Evolutionary conservation across 768 basidiomycete genomes (phyloP), one percentile per base, ranked within the genome.

Genomic region (Kwoniella mangroviensis): DNA sequence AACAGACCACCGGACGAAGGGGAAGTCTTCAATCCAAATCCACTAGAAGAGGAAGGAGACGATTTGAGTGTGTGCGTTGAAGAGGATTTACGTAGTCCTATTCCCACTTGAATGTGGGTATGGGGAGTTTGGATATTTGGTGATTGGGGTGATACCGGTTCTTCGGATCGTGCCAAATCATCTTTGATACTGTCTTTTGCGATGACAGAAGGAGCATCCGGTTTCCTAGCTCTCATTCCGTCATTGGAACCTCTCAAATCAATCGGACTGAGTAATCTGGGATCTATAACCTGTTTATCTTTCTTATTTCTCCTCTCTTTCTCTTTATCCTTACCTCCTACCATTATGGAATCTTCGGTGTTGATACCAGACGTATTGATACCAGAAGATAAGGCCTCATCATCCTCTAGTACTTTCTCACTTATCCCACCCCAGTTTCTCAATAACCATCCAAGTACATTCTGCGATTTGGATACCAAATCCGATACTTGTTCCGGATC

Each of bases 381-480:
- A 10, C 22, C 12, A 15, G 24, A 55, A 49, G 62, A 53, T 21
- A 28, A 43, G 7, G 19, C 34, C 34, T 68, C 68, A 28, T 69
- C 68, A 13, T 58, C 68, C 56, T 79, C 77, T n/a, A 79, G 53
- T 2, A 79, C 73, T 49, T 70, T 69, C 28, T 76, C 74, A 24
- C 67, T 68, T 28, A 79, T 75, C 13, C 62, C 68, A 1, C 60
- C 49, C 78, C 78, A 79, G 56, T 79, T 66, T 10, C 63, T 63
- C 13, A 79, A 49, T 49, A 79, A 53, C 78, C 78, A 79, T 22
- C 65, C 73, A 22, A 79, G 45, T 1, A 74, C 68, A 54, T 52
- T 63, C 45, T 79, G 78, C 58, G 66, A 69, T 41, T 72, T 69
- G 41, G 71, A 64, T 28, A 79, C 78, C 21, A 72, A 43, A n/a